These are phyloP conservation scores for Cenchrus purpureus DNA, from an alignment of 176 grass and related monocot species.

Conservation along the genomic window DNA sequence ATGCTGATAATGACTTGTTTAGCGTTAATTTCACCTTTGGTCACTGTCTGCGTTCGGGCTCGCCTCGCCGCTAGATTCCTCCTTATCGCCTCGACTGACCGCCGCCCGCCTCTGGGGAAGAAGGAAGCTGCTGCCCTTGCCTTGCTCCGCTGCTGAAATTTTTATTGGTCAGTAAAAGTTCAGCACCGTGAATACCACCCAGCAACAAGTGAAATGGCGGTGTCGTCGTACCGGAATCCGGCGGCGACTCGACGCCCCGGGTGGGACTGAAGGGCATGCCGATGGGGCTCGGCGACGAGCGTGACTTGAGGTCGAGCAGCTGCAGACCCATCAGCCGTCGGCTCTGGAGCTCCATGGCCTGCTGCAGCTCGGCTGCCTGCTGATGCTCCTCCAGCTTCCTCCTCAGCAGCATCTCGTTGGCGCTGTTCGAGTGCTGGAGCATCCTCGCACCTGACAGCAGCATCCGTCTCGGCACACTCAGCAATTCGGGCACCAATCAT, in stretches of 20 bases:
- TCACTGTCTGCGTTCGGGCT: constrained; percentile 85
- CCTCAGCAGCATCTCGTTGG: constrained; percentile 69
- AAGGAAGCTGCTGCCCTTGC: constrained; percentile 54
- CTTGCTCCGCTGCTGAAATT: constrained; percentile 28
- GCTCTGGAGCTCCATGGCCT: constrained; percentile 88
- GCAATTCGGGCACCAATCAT: constrained; percentile 1
- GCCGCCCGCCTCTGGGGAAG: constrained; percentile 37
- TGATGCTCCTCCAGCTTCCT: constrained; percentile 98
- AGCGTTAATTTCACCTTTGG: constrained; percentile 71
- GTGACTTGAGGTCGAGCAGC: constrained; percentile 70
- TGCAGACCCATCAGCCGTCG: constrained; percentile 76
- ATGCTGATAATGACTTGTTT: constrained; percentile 40
- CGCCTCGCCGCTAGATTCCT: constrained; percentile 67
- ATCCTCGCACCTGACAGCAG: constrained; percentile 68
- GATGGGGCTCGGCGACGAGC: constrained; percentile 38
- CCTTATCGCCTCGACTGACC: constrained; percentile 85
- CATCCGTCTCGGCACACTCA: neutral
- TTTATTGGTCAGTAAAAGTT: neutral
- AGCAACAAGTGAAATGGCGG: neutral
- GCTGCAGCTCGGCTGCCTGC: constrained; percentile 81
- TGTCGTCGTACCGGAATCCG: constrained; percentile 42
- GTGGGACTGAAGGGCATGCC: constrained; percentile 44
- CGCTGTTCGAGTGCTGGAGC: constrained; percentile 70
- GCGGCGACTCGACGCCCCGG: constrained; percentile 20
- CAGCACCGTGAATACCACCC: neutral